Base-by-base conservation (phyloP, 2,329 filamentous ascomycete species). In the Ascochyta koolunga region DNA sequence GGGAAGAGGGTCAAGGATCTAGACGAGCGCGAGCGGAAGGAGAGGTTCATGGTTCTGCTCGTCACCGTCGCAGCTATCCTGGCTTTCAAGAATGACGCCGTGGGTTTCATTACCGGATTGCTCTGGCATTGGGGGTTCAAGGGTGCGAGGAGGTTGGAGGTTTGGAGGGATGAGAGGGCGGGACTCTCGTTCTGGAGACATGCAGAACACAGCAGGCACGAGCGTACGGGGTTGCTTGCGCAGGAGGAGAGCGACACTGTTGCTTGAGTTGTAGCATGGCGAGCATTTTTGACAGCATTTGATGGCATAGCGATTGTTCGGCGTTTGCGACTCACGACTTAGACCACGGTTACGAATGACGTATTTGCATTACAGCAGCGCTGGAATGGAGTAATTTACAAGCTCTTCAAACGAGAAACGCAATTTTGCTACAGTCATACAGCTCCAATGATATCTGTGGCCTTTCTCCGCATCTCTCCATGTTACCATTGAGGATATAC, bases 31-130 rank as follows among this genome's bases (percentile, higher is more conserved):
- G 90, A 95, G 74, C 83, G 86, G 39, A 83, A 83, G 50, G 86
- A 91, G 71, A 82, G 92, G 52, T 96, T 91, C 89, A 90, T 86
- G 19, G 88, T 96, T 0, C 96, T 97, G 92, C 81, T 96, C 54
- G 88, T 93, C 58, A 98, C 93, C 0, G 86, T 91, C 8, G 92
- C 90, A 0, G 84, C 89, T 2, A 82, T 96, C 48, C 75, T 98
- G 43, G 91, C 91, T 0, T 96, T 96, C 67, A 89, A 86, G 72
- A 98, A 97, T 68, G 93, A 96, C 75, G 92, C 88, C 0, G 84
- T 96, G 5, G 93, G 93, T 0, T 96, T 97, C 66, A 56, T 89
- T 13, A 90, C 89, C 0, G 93, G 93, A 0, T 84, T 96, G 80
- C 71, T 90, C 3, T 96, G 91, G 71, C 86, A 93, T 74, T 88